These are phyloP conservation scores for Ettlia oleoabundans DNA, from an alignment of 139 green algal species.

Conservation along the genomic window DNA sequence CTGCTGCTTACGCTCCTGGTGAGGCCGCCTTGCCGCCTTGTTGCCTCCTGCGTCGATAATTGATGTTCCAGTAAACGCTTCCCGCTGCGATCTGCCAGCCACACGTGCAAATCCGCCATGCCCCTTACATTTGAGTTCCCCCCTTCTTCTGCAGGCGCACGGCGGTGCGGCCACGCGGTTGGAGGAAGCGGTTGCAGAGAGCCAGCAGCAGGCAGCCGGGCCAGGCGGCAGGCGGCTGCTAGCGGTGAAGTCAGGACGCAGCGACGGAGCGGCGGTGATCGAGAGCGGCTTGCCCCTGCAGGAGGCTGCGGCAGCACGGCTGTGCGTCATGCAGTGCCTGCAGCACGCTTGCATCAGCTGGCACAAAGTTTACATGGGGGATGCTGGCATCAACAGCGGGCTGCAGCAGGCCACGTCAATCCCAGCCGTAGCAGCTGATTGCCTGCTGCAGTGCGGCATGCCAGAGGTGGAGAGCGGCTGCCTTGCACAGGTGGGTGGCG, in stretches of 20 bases:
- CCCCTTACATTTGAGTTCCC: neutral
- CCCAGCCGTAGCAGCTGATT: neutral
- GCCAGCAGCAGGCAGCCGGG: neutral
- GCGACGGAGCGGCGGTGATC: neutral
- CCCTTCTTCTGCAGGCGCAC: neutral
- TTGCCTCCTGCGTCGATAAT: too few species aligned
- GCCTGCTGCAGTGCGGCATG: constrained; percentile 15
- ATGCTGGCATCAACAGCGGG: neutral
- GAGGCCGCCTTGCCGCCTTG: too few species aligned
- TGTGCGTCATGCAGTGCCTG: constrained; percentile 16
- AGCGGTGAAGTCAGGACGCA: neutral
- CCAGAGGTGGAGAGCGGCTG: constrained; percentile 12
- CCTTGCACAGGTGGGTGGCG: constrained; percentile 9
- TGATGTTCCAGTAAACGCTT: too few species aligned
- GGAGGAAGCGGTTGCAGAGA: neutral
- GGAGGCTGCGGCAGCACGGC: neutral
- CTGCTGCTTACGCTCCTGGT: too few species aligned
- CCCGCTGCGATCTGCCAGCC: too few species aligned
- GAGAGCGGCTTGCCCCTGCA: neutral
- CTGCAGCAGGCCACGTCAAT: neutral
- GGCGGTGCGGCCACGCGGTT: too few species aligned
- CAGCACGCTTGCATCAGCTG: constrained; percentile 29
- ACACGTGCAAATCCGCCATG: too few species aligned
- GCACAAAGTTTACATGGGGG: constrained; percentile 33
- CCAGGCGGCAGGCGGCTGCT: neutral